Percentiles rank a stretch among this genome's conserved stretches.
These are phyloP conservation scores for Catenaria anguillulae DNA, from an alignment of 371 early-diverging fungal species.

Conservation along the genomic window DNA sequence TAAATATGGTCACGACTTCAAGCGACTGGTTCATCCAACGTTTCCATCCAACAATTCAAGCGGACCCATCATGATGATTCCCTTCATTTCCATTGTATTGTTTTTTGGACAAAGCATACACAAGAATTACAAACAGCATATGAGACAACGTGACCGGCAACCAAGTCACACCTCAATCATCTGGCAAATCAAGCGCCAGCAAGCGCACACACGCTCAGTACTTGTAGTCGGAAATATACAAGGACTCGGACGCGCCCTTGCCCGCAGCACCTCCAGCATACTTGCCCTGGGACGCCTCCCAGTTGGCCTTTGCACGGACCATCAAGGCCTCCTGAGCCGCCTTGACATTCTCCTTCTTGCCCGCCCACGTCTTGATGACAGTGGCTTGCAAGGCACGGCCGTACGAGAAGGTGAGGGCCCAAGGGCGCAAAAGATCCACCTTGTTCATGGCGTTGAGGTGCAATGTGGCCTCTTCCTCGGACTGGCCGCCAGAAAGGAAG, in stretches of 20 bases:
- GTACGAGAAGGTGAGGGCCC: slow-evolving; percentile 50
- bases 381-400: slow-evolving; percentile 50
- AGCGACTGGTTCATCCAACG: no score
- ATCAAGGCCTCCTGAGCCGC: slow-evolving; percentile 37
- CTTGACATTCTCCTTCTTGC: slow-evolving; percentile 33
- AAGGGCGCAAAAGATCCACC: slow-evolving; percentile 23
- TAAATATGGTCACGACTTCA: no score
- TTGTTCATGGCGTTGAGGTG: slow-evolving; percentile 40
- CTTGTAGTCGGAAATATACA: slow-evolving; percentile 34
- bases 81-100: no score
- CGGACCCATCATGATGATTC: no score
- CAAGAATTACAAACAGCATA: no score
- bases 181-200: no score
- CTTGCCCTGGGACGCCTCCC: slow-evolving; percentile 29
- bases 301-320: slow-evolving; percentile 33
- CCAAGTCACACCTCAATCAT: no score
- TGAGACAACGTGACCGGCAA: no score
- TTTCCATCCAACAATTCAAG: no score
- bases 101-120: no score
- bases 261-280: slow-evolving; percentile 21
- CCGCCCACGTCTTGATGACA: slow-evolving; percentile 39
- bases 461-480: slow-evolving; percentile 38
- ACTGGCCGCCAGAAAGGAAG: slow-evolving; percentile 54
- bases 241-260: slow-evolving; percentile 17
- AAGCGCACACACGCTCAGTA: no score